These are phyloP conservation scores for Stachybotrys echinatus DNA, from an alignment of 2,329 filamentous ascomycete genomes.

Conservation along the genomic window DNA sequence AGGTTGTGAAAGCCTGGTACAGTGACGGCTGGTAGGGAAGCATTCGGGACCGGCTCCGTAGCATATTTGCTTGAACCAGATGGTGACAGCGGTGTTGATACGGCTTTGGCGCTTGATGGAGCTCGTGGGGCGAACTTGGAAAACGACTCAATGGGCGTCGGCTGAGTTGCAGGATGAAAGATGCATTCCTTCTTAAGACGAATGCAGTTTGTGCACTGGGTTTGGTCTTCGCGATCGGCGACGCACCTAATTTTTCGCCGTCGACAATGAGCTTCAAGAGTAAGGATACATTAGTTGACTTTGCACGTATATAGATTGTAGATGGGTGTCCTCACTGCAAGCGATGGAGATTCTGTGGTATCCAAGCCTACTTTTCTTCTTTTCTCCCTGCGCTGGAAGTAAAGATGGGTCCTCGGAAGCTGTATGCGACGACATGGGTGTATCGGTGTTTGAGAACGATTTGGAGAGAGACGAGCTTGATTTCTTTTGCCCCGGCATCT, in stretches of 20 bases:
- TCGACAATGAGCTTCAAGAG: slow-evolving; percentile 71
- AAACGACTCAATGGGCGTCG: slow-evolving; percentile 44
- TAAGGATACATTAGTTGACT: slow-evolving; percentile 3
- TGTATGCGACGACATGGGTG: background rate
- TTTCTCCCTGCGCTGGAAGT: slow-evolving; percentile 31
- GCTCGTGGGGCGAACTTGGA: slow-evolving; percentile 35
- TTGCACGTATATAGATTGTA: too few relatives aligned
- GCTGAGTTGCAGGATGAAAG: slow-evolving; percentile 84
- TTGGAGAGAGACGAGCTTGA: background rate
- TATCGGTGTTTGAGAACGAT: background rate
- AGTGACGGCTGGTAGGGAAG: slow-evolving; percentile 34
- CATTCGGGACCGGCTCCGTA: slow-evolving; percentile 18
- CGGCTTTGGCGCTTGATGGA: slow-evolving; percentile 28
- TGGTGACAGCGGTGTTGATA: slow-evolving; percentile 44
- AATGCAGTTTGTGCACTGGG: slow-evolving; percentile 88
- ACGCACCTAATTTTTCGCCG: slow-evolving; percentile 91
- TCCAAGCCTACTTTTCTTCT: slow-evolving; percentile 80
- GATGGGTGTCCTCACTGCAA: slow-evolving; percentile 94
- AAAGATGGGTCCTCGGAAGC: background rate
- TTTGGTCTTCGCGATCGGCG: slow-evolving; percentile 67
- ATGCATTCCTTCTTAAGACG: slow-evolving; percentile 91
- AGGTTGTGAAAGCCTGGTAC: slow-evolving; percentile 24
- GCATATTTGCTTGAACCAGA: slow-evolving; percentile 26
- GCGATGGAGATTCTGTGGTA: slow-evolving; percentile 95
- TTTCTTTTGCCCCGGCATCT: background rate